These are phyloP conservation scores for Mucor saturninus DNA, from an alignment of 371 early-diverging fungal species.

Conservation along the genomic window DNA sequence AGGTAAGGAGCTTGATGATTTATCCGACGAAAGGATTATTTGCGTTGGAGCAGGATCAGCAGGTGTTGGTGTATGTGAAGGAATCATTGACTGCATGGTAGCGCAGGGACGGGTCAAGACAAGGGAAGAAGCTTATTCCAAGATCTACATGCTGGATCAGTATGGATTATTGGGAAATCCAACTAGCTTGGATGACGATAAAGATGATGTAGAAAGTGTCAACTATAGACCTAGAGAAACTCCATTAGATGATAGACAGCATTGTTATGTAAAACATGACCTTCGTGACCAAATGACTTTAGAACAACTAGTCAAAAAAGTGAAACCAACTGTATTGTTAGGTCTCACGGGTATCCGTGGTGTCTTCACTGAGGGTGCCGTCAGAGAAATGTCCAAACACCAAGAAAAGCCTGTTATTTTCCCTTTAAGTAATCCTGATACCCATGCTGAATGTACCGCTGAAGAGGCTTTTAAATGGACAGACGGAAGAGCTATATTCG, in stretches of 20 bases:
- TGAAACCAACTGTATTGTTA: slow-evolving; percentile 66
- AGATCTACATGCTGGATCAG: slow-evolving; percentile 64
- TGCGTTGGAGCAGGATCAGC: slow-evolving; percentile 73
- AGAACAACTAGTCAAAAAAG: slow-evolving; percentile 59
- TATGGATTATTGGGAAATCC: slow-evolving; percentile 55
- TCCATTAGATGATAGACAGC: slow-evolving; percentile 57
- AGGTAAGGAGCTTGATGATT: slow-evolving; percentile 44
- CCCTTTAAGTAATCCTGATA: slow-evolving; percentile 70
- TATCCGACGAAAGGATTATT: slow-evolving; percentile 52
- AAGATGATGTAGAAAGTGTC: neutral
- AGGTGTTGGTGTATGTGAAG: slow-evolving; percentile 72
- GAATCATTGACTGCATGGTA: slow-evolving; percentile 65
- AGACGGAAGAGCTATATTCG: slow-evolving; percentile 65
- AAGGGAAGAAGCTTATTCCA: slow-evolving; percentile 60
- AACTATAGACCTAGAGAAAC: slow-evolving; percentile 25
- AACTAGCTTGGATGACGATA: slow-evolving; percentile 32
- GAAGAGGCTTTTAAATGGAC: slow-evolving; percentile 68
- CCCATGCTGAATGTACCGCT: slow-evolving; percentile 68
- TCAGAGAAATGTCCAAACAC: slow-evolving; percentile 61
- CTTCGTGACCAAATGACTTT: slow-evolving; percentile 53
- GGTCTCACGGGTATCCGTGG: slow-evolving; percentile 66
- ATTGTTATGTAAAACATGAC: slow-evolving; percentile 56
- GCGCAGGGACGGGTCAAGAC: slow-evolving; percentile 58
- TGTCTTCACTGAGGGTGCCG: slow-evolving; percentile 61
- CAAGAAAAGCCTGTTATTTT: slow-evolving; percentile 64